Evolutionary conservation across 768 basidiomycete species (phyloP).

Genomic region (Boletus reticuloceps): DNA sequence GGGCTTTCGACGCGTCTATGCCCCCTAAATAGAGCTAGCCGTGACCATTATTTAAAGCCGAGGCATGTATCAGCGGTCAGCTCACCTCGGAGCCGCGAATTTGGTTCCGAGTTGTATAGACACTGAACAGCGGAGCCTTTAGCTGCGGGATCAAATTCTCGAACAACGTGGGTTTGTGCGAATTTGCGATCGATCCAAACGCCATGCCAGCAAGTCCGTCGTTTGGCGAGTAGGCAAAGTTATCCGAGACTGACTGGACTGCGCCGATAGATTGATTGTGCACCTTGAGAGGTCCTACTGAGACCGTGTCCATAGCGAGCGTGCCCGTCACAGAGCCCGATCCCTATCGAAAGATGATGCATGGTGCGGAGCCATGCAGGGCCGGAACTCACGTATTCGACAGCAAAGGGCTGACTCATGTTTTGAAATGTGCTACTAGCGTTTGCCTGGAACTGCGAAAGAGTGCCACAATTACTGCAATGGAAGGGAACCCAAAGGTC

Average conservation of each 20-base stretch:
- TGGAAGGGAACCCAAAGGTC: slow-evolving; percentile 58
- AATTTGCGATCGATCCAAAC: slow-evolving; percentile 53
- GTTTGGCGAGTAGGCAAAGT: slow-evolving; percentile 50
- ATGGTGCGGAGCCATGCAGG: background rate
- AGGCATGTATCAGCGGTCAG: background rate
- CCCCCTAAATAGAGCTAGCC: slow-evolving; percentile 27
- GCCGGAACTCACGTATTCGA: slow-evolving; percentile 42
- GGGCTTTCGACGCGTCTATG: slow-evolving; percentile 34
- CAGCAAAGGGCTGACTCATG: slow-evolving; percentile 31
- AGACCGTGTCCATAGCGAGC: slow-evolving; percentile 49
- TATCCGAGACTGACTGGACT: slow-evolving; percentile 43
- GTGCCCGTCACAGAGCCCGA: slow-evolving; percentile 50
- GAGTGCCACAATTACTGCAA: slow-evolving; percentile 39
- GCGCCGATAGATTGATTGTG: slow-evolving; percentile 55
- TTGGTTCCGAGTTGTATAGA: slow-evolving; percentile 49
- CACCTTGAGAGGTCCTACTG: slow-evolving; percentile 44
- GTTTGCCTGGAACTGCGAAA: slow-evolving; percentile 35
- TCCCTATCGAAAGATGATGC: slow-evolving; percentile 36
- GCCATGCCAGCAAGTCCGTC: slow-evolving; percentile 62
- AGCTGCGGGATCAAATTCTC: slow-evolving; percentile 56
- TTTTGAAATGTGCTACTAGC: slow-evolving; percentile 43
- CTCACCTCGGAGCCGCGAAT: slow-evolving; percentile 48
- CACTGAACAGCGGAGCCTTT: slow-evolving; percentile 49
- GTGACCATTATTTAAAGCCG: background rate
- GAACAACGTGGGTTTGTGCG: slow-evolving; percentile 52